These are phyloP conservation scores for Tillandsia fasciculata DNA, from an alignment of 176 grass and related monocot species.

Conservation along the genomic window DNA sequence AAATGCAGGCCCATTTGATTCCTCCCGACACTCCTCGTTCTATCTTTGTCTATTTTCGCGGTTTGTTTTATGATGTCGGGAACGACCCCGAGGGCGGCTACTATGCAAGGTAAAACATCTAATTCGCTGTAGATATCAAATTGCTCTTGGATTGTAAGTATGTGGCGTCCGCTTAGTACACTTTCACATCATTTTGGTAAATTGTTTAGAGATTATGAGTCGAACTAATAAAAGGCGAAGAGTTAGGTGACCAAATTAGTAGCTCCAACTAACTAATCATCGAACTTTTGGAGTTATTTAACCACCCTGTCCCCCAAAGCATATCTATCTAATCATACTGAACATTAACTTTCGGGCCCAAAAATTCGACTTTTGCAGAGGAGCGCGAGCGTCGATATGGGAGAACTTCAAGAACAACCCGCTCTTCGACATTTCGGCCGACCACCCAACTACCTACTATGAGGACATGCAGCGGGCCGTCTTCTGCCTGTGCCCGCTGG, in stretches of 20 bases:
- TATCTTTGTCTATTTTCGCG: slow-evolving; percentile 90
- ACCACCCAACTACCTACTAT: slow-evolving; percentile 86
- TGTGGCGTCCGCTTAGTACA: no score
- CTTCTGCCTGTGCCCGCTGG: slow-evolving; percentile 88
- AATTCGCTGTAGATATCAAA: neutral
- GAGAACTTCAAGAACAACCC: slow-evolving; percentile 97
- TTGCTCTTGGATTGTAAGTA: no score
- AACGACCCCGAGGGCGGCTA: slow-evolving; percentile 94
- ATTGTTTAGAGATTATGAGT: neutral
- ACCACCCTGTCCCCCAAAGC: no score
- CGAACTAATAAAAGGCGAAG: no score
- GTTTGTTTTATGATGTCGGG: slow-evolving; percentile 88
- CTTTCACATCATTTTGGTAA: neutral
- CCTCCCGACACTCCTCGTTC: slow-evolving; percentile 77
- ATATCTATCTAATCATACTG: neutral
- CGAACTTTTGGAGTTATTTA: no score
- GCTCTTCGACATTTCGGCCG: slow-evolving; percentile 83
- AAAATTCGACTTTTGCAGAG: slow-evolving; percentile 30
- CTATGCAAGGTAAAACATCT: slow-evolving; percentile 62
- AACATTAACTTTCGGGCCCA: neutral
- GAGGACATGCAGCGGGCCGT: slow-evolving; percentile 94
- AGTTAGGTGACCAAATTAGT: no score
- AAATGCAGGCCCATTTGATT: slow-evolving; percentile 94
- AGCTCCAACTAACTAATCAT: no score
- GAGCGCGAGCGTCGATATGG: slow-evolving; percentile 78